Percentiles rank a stretch among this genome's conserved stretches.
phyloP scores from a whole-genome alignment of 441 rosid genomes.

The Croton laevigatus region DNA sequence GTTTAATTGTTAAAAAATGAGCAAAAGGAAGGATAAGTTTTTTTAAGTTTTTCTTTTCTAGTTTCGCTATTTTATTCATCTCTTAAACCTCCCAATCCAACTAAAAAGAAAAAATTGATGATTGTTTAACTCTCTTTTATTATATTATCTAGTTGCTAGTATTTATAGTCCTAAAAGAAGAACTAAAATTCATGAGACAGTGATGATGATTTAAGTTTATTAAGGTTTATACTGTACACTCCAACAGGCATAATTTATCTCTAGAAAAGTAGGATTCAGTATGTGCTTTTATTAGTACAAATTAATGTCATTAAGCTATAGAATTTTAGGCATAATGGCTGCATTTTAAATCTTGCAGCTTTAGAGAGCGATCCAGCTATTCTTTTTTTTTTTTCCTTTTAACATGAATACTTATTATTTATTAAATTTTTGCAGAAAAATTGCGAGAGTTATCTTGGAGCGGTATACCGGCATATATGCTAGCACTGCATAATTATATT shows the following conservation, averaged over 20 bases:
- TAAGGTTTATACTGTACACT: too few species aligned
- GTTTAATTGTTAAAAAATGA: too few species aligned
- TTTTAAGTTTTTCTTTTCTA: too few species aligned
- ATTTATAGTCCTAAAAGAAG: background rate
- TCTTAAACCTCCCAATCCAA: too few species aligned
- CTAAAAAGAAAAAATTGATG: too few species aligned
- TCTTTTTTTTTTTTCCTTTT: background rate
- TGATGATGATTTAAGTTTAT: too few species aligned
- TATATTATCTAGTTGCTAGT: background rate
- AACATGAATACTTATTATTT: background rate
- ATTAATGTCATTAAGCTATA: background rate
- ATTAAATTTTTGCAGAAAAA: constrained; percentile 50
- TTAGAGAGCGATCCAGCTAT: background rate
- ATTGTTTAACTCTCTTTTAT: background rate
- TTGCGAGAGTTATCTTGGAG: constrained; percentile 96
- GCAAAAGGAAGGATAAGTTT: too few species aligned
- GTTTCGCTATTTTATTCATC: too few species aligned
- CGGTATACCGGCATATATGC: constrained; percentile 95
- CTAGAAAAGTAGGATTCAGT: too few species aligned
- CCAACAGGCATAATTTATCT: too few species aligned
- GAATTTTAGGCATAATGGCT: background rate
- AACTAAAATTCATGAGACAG: background rate
- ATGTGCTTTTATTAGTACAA: background rate
- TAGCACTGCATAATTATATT: too few species aligned
- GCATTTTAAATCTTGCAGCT: background rate